Evolutionary conservation across 805 yeast species (phyloP), one percentile per base, ranked within the genome.

Genomic region (Metschnikowia kofuensis): DNA sequence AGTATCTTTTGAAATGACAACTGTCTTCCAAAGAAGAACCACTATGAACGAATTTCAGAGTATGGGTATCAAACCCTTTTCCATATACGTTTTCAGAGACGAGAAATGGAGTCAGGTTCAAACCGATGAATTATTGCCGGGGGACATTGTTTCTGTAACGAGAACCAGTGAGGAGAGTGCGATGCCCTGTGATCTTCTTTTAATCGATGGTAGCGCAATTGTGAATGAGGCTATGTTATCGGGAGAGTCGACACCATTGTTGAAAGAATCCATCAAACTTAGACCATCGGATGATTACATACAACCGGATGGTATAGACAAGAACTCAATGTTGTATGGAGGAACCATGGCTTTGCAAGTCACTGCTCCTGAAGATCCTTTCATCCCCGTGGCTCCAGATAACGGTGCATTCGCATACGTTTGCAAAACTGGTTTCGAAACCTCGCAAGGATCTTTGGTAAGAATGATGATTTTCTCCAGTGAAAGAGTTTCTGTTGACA

Each of bases 151-250:
- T 15, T 89, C 96, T 9, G 75, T 91, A 41, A 80, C 87, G 8
- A 85, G 99, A 74, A 87, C 97, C 6, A 84, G 77, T 46, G 99
- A 92, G 44, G 98, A 89, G 48, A 80, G 86, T 54, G 96, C 98
- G 1, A 72, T 94, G 47, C 97, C 99, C 14, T 94, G 99, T 74
- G 99, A 94, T 68, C 70, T 94, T 69, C 69, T 94, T 35, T 75
- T 94, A 40, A 68, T 89, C 44, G 91, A 85, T 60, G 99, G 99
- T 45, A 79, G 96, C 15, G 94, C 96, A 56, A 94, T 94, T 63
- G 96, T 94, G 40, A 94, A 94, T 65, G 99, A 94, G 76, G 99
- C 99, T 26, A 94, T 94, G 99, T 83, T 94, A 48, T 89, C 97
- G 6, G 99, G 99, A 67, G 99, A 94, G 73, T 90, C 97, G 6